A percentile compares a stretch with the other conserved stretches of the same genome.
Evolutionary conservation across 768 basidiomycete species (phyloP).

Genomic region (Lentinula raphanica): DNA sequence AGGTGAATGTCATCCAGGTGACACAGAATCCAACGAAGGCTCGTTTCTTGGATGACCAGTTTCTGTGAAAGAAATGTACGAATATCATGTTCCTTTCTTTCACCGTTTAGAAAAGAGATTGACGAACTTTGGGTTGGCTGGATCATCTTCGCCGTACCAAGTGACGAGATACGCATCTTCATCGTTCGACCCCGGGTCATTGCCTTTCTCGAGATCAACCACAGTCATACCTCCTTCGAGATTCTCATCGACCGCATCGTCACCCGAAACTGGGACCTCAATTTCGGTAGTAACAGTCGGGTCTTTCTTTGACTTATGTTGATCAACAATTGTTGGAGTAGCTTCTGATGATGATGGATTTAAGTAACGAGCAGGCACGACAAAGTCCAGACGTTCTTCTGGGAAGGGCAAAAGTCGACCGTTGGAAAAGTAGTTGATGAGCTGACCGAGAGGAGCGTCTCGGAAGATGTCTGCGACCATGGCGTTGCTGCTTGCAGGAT

Average conservation of each 20-base stretch:
- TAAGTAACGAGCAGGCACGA: conserved; percentile 9
- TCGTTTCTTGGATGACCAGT: conserved; percentile 26
- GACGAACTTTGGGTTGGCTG: conserved; percentile 21
- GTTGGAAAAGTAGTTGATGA: conserved; percentile 21
- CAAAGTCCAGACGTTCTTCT: conserved; percentile 14
- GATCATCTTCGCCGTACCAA: conserved; percentile 24
- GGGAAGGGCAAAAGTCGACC: conserved; percentile 16
- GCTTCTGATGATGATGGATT: conserved; percentile 1
- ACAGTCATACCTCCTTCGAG: conserved; percentile 4
- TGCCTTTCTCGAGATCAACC: not conserved
- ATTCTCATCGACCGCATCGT: conserved; percentile 2
- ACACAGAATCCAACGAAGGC: conserved; percentile 26
- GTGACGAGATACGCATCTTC: conserved; percentile 18
- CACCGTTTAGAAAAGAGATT: conserved; percentile 1
- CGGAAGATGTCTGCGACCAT: conserved; percentile 15
- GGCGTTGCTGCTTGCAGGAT: no score
- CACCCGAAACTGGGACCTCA: conserved; percentile 2
- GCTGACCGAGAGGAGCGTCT: conserved; percentile 25
- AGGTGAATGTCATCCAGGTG: conserved; percentile 26
- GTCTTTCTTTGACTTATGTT: conserved; percentile 6
- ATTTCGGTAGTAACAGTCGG: not conserved
- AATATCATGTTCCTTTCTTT: no score
- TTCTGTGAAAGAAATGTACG: conserved; percentile 15
- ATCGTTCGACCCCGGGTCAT: not conserved
- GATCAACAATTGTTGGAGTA: conserved; percentile 10